Conservation (phyloP, 2,329 filamentous ascomycete genomes). For the Beauveria australis region DNA sequence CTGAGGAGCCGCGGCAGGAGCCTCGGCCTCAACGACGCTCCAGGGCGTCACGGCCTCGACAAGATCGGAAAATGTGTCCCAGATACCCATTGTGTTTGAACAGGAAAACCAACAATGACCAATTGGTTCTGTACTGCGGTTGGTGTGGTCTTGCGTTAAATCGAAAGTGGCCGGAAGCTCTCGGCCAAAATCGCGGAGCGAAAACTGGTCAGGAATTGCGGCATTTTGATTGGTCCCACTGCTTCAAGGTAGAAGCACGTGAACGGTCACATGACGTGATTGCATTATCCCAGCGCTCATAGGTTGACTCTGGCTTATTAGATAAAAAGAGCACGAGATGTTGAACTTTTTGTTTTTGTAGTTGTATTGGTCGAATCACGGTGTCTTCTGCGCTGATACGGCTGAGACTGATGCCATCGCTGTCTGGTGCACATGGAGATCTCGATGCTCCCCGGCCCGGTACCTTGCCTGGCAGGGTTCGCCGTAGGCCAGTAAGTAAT, state of each 20-base stretch:
- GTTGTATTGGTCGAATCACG: no score
- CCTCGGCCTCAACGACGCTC: slow-evolving; percentile 57
- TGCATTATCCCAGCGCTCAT: background rate
- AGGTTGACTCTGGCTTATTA: background rate
- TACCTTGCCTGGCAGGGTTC: background rate
- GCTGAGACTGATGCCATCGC: no score
- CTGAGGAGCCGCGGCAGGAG: slow-evolving; percentile 57
- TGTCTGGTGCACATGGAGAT: no score
- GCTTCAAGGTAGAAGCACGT: slow-evolving; percentile 14
- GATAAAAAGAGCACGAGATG: no score
- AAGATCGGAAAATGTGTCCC: slow-evolving; percentile 56
- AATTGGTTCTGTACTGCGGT: slow-evolving; percentile 28
- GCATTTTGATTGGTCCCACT: slow-evolving; percentile 36
- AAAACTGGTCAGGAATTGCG: slow-evolving; percentile 43
- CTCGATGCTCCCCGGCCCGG: no score
- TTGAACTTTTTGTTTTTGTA: no score
- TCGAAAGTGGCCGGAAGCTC: slow-evolving; percentile 31
- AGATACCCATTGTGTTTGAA: slow-evolving; percentile 53
- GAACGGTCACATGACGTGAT: slow-evolving; percentile 18
- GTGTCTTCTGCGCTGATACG: no score
- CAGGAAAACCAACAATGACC: slow-evolving; percentile 31
- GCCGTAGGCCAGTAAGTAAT: background rate
- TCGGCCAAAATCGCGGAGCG: slow-evolving; percentile 31
- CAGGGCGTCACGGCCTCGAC: slow-evolving; percentile 58
- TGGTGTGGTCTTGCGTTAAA: slow-evolving; percentile 18